Evolutionary conservation across 306 rosid genomes (phyloP).

Genomic region (Mucuna pruriens): DNA sequence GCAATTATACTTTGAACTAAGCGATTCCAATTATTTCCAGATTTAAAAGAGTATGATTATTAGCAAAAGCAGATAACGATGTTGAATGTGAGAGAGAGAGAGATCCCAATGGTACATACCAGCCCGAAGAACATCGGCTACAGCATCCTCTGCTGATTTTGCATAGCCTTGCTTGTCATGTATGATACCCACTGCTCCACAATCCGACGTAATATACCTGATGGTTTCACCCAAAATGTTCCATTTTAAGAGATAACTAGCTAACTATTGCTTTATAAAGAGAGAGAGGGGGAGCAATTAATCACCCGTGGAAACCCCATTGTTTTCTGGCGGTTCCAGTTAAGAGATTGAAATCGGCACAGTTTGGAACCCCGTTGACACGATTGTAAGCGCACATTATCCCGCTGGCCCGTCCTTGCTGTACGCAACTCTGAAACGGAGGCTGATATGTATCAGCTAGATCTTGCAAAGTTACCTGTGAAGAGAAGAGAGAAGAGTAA

Average conservation of each 20-base stretch:
- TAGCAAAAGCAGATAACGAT: background rate
- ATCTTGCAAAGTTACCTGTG: conserved; percentile 80
- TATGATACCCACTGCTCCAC: conserved; percentile 79
- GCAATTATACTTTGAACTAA: background rate
- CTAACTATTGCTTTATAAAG: background rate
- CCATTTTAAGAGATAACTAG: background rate
- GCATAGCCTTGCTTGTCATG: conserved; percentile 58
- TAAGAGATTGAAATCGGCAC: conserved; percentile 76
- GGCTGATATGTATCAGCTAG: conserved; percentile 90
- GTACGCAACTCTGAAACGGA: conserved; percentile 78
- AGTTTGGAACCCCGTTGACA: conserved; percentile 88
- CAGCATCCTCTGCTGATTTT: conserved; percentile 79
- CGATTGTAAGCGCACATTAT: conserved; percentile 94
- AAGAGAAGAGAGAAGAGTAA: background rate
- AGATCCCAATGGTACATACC: conserved; percentile 54
- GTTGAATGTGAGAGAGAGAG: background rate
- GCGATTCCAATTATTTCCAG: background rate
- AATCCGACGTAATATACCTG: conserved; percentile 89
- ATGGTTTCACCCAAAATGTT: background rate
- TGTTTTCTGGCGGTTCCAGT: conserved; percentile 60
- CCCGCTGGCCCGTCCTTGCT: conserved; percentile 79
- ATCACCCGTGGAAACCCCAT: conserved; percentile 87
- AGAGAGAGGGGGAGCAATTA: background rate
- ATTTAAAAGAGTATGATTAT: background rate
- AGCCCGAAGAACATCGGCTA: conserved; percentile 76